Evolutionary conservation across 139 green algal genomes (phyloP).

Genomic region (Astrephomene gubernaculifera): DNA sequence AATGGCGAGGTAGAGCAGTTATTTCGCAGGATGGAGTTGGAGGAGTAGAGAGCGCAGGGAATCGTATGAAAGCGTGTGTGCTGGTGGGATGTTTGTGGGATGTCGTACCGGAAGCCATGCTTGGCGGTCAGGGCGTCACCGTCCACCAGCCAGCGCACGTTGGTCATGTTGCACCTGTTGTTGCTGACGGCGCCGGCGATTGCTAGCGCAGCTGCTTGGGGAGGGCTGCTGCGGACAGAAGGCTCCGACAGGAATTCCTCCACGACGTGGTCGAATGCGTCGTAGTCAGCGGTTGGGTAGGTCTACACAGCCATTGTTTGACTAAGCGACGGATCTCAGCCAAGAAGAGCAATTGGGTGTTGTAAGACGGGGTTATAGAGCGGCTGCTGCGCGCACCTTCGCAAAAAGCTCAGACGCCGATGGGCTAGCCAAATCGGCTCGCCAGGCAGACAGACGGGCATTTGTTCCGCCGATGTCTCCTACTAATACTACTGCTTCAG

Average conservation of each 20-base stretch:
- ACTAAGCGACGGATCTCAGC: not conserved
- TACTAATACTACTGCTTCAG: conserved; percentile 71
- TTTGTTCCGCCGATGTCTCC: conserved; percentile 97
- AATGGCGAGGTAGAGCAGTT: not conserved
- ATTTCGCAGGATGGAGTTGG: too few relatives aligned
- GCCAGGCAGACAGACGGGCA: conserved; percentile 88
- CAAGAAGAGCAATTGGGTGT: too few relatives aligned
- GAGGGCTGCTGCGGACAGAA: not conserved
- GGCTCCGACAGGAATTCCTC: conserved; percentile 56
- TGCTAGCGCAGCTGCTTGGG: conserved; percentile 68
- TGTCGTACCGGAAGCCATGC: conserved; percentile 65
- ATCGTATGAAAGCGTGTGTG: too few relatives aligned
- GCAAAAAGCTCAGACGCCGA: conserved; percentile 38
- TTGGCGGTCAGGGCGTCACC: conserved; percentile 62
- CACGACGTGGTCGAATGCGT: conserved; percentile 70
- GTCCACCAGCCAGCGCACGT: conserved; percentile 87
- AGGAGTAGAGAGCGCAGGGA: too few relatives aligned
- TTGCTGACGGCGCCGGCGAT: conserved; percentile 86
- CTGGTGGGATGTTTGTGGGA: not conserved
- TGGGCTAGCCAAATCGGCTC: conserved; percentile 43
- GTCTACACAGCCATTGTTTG: conserved; percentile 53
- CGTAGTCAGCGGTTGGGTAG: conserved; percentile 72
- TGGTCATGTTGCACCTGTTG: conserved; percentile 91
- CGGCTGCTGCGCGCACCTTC: conserved; percentile 32
- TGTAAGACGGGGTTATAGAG: too few relatives aligned